Base-by-base conservation (phyloP, 495 filamentous ascomycete genomes). In the Penicillium egyptiacum region DNA sequence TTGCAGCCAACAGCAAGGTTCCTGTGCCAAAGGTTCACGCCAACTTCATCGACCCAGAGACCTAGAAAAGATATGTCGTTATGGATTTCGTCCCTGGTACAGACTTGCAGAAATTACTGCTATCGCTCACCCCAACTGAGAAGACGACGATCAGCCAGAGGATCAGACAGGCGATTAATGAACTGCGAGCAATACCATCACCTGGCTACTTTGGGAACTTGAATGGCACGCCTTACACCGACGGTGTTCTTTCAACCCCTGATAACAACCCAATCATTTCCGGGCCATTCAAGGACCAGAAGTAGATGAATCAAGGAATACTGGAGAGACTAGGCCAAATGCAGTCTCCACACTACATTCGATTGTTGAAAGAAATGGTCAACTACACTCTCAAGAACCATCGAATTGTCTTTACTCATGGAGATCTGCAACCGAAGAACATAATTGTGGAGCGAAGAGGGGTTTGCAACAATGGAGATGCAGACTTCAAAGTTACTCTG, bases 371-470 rank as follows among this genome's bases (percentile, higher is more conserved):
- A 44, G 40, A 40, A 22, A 64, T 64, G 60, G n/a, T 64, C 44
- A 22, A 60, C 47, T 54, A 49, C 0, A 63, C 55, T 28, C 52
- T 69, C 14, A 46, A 61, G 42, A 33, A 43, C 48, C 61, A 69
- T 57, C 45, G 53, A 30, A 58, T 50, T 58, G 56, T 61, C 31
- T 69, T 72, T 39, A 72, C 67, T 5, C 69, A 72, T 42, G 64
- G 60, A 30, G 70, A 72, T 51, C 59, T 72, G 23, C 62, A 64
- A 33, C 67, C 67, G 56, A 70, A 72, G 55, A 73, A 73, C 47
- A 67, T 71, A 43, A 66, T 72, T 48, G 67, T 71, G 41, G 53
- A 63, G 49, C 35, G 47, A 22, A 53, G 46, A 40, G 41, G 56
- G 28, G 28, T 30, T 8, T 30, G 9, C 28, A 8, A 30, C 2